Conservation (phyloP, 371 early-diverging fungal genomes). For the Conidiobolus incongruus region DNA sequence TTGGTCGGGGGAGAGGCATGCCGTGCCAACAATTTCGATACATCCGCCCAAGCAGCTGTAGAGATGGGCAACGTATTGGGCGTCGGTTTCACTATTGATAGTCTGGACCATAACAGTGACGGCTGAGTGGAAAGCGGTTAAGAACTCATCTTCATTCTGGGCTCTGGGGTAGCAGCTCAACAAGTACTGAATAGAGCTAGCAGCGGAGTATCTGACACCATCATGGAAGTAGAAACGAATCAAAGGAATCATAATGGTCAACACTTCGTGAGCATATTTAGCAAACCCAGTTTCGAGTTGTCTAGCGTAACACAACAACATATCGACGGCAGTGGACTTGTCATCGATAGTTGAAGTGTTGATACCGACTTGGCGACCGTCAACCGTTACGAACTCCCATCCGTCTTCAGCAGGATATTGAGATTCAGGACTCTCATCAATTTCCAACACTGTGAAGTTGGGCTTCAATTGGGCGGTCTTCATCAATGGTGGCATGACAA, state of each 20-base stretch:
- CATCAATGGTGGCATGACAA: constrained; percentile 87
- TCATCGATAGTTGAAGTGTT: constrained; percentile 86
- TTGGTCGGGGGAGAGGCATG: constrained; percentile 34
- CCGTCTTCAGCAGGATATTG: constrained; percentile 81
- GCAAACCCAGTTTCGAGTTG: constrained; percentile 76
- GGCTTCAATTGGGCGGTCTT: constrained; percentile 68
- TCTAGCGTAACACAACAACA: constrained; percentile 83
- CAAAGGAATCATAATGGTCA: constrained; percentile 66
- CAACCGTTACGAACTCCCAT: constrained; percentile 79
- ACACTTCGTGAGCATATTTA: constrained; percentile 52
- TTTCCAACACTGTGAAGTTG: constrained; percentile 73
- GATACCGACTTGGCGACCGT: constrained; percentile 84
- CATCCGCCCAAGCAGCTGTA: constrained; percentile 52
- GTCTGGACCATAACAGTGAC: constrained; percentile 16
- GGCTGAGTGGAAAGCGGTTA: constrained; percentile 7
- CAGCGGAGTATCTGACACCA: constrained; percentile 79
- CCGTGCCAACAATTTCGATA: constrained; percentile 36
- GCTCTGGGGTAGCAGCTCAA: constrained; percentile 31
- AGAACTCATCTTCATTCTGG: constrained; percentile 14
- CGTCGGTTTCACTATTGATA: constrained; percentile 50
- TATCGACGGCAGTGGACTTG: constrained; percentile 91
- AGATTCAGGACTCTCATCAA: constrained; percentile 64
- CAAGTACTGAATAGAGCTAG: constrained; percentile 55
- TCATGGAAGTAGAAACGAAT: constrained; percentile 93
- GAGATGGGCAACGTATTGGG: constrained; percentile 47